phyloP scores from a whole-genome alignment of 768 basidiomycete genomes.

The Pleurotus cornucopiae region DNA sequence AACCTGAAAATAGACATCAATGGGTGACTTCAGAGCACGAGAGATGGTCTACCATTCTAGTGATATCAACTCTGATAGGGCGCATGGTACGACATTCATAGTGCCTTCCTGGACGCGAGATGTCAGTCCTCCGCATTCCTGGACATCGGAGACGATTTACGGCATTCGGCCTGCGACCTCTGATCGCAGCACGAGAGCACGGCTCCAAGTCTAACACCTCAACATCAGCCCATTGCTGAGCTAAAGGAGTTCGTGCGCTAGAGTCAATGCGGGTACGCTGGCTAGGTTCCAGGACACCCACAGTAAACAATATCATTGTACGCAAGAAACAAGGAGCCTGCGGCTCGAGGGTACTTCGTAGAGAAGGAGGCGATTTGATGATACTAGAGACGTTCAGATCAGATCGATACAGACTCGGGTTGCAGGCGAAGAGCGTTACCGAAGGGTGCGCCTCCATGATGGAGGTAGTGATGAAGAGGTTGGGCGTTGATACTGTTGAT shows the following conservation, averaged over 20 bases:
- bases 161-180: constrained; percentile 49
- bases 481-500: too few species aligned
- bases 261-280: background rate
- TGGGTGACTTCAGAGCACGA: background rate
- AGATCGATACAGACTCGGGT: too few species aligned
- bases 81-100: background rate
- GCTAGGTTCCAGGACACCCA: constrained; percentile 18
- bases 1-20: constrained; percentile 39
- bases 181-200: constrained; percentile 54
- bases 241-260: constrained; percentile 26
- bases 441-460: too few species aligned
- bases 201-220: constrained; percentile 25
- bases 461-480: too few species aligned
- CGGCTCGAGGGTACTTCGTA: constrained; percentile 57
- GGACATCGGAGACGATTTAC: constrained; percentile 26
- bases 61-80: constrained; percentile 1
- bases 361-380: constrained; percentile 41
- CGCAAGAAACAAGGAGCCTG: constrained; percentile 64
- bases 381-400: constrained; percentile 28
- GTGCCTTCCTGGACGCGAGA: background rate
- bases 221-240: constrained; percentile 69
- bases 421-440: too few species aligned
- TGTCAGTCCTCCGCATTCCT: background rate
- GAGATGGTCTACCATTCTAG: background rate
- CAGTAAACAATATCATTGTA: constrained; percentile 72